A percentile compares a stretch with the other conserved stretches of the same genome.
Evolutionary conservation across 148 eudicot genomes (phyloP).

Genomic region (Rhododendron kiyosumense): DNA sequence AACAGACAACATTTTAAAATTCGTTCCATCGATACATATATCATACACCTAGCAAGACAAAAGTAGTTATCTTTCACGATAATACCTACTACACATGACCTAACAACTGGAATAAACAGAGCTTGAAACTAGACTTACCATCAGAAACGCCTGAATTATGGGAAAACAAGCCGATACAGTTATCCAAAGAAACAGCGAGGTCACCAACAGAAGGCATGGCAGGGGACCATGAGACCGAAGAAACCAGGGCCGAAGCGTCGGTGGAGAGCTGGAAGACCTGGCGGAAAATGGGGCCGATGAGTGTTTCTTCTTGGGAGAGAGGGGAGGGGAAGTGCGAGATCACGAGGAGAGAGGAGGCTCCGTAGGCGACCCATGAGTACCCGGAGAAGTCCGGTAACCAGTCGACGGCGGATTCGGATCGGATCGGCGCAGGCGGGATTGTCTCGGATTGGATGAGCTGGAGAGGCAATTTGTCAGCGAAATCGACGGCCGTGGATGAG

Average conservation of each 20-base stretch:
- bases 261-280: constrained; percentile 57
- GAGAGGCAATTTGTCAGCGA: constrained; percentile 39
- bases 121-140: constrained; percentile 26
- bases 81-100: neutral
- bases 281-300: constrained; percentile 50
- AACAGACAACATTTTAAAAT: neutral
- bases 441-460: constrained; percentile 54
- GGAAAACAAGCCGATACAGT: constrained; percentile 46
- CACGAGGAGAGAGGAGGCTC: constrained; percentile 80
- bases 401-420: constrained; percentile 37
- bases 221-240: constrained; percentile 73
- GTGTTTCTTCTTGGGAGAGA: constrained; percentile 36
- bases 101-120: neutral
- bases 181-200: constrained; percentile 54
- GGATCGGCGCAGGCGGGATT: constrained; percentile 68
- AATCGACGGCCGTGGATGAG: constrained; percentile 18
- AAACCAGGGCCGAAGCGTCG: constrained; percentile 27
- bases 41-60: neutral
- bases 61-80: neutral
- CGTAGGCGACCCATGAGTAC: constrained; percentile 90
- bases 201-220: constrained; percentile 54
- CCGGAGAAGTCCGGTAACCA: constrained; percentile 78
- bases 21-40: neutral
- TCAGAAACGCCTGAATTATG: constrained; percentile 27
- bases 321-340: constrained; percentile 78